These are phyloP conservation scores for Candida vaughaniae DNA, from an alignment of 805 yeast genomes.

Conservation along the genomic window DNA sequence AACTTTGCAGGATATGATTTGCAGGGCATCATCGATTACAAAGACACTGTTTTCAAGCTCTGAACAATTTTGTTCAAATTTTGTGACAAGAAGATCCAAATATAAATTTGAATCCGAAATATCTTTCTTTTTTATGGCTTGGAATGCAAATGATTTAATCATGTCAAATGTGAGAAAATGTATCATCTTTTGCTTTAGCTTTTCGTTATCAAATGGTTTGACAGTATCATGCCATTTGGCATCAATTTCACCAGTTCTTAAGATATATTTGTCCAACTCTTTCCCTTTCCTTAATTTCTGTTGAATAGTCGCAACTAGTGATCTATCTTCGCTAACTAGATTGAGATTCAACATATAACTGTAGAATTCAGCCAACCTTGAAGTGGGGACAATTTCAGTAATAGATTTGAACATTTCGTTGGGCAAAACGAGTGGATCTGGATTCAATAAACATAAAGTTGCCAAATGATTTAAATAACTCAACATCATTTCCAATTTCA, in stretches of 20 bases:
- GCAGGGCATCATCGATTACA: slow-evolving; percentile 15
- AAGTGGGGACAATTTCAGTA: slow-evolving; percentile 17
- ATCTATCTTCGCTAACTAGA: slow-evolving; percentile 24
- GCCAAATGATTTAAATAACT: slow-evolving; percentile 28
- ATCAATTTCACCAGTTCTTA: slow-evolving; percentile 34
- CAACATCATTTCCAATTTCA: slow-evolving; percentile 19
- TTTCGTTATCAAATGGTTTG: slow-evolving; percentile 14
- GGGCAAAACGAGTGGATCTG: slow-evolving; percentile 20
- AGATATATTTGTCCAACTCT: slow-evolving; percentile 29
- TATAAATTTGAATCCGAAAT: slow-evolving; percentile 33
- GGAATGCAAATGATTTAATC: slow-evolving; percentile 21
- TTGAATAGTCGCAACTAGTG: slow-evolving; percentile 19
- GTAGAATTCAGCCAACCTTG: slow-evolving; percentile 23
- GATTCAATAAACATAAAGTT: slow-evolving; percentile 20
- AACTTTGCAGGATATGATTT: slow-evolving; percentile 18
- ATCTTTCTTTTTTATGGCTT: slow-evolving; percentile 25
- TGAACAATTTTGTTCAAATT: slow-evolving; percentile 30
- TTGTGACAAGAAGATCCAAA: slow-evolving; percentile 34
- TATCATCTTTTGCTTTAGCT: slow-evolving; percentile 27
- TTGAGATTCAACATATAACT: slow-evolving; percentile 31
- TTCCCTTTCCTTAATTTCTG: slow-evolving; percentile 26
- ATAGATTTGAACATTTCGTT: slow-evolving; percentile 16
- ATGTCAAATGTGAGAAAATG: slow-evolving; percentile 29
- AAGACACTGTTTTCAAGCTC: slow-evolving; percentile 8
- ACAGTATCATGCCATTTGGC: slow-evolving; percentile 39